phyloP scores from a whole-genome alignment of 2,329 filamentous ascomycete genomes.

The Microcera coccophila region DNA sequence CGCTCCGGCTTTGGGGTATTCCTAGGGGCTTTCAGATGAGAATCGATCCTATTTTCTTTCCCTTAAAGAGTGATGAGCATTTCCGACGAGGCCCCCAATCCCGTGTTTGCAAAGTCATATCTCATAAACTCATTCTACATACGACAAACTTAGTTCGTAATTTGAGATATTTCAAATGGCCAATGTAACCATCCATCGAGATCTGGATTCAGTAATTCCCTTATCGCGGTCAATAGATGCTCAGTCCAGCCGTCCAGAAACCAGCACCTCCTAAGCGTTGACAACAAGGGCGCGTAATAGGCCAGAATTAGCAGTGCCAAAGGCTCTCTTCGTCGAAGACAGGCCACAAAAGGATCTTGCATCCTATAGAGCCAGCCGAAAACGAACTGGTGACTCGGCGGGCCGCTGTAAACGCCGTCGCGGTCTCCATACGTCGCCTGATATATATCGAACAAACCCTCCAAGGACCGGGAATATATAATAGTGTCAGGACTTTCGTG shows the following conservation, averaged over 20 bases:
- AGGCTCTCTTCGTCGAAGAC: conserved; percentile 24
- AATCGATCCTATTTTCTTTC: conserved; percentile 1
- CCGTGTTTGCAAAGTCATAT: conserved; percentile 6
- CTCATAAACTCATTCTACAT: background rate
- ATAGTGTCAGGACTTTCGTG: conserved; percentile 23
- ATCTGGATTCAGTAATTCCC: conserved; percentile 14
- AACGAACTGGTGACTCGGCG: conserved; percentile 16
- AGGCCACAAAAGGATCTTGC: conserved; percentile 24
- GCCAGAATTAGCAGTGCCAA: conserved; percentile 26
- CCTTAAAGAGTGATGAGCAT: too few species aligned
- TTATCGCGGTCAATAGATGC: conserved; percentile 23
- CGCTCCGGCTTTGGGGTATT: too few species aligned
- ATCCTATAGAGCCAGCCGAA: conserved; percentile 30
- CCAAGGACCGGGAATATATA: conserved; percentile 22
- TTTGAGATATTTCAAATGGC: conserved; percentile 18
- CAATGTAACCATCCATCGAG: conserved; percentile 24
- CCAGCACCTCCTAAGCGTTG: conserved; percentile 19
- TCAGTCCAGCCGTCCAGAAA: conserved; percentile 22
- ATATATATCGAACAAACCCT: conserved; percentile 23
- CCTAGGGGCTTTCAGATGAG: too few species aligned
- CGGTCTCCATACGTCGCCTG: conserved; percentile 24
- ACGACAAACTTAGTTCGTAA: conserved; percentile 5
- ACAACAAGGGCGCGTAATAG: conserved; percentile 22
- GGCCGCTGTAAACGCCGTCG: conserved; percentile 16
- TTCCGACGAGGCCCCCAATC: too few species aligned